Evolutionary conservation across 1,139 yeast species (phyloP).

Genomic region (Meyerozyma sp.): DNA sequence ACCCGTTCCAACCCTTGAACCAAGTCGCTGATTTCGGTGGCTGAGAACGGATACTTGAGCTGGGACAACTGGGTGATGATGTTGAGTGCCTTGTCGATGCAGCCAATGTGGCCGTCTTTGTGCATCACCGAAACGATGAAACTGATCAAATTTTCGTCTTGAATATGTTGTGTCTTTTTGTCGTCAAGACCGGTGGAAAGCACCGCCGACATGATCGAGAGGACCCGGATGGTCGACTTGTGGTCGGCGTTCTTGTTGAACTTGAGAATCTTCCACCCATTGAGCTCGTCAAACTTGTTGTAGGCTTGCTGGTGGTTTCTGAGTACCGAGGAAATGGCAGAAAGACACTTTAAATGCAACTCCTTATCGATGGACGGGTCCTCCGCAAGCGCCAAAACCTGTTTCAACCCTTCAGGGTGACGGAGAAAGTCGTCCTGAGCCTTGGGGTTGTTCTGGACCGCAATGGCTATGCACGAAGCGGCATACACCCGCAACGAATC

Average conservation of each 20-base stretch:
- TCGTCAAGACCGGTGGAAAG: conserved; percentile 46
- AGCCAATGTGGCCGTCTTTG: conserved; percentile 41
- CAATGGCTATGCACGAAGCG: conserved; percentile 79
- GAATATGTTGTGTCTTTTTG: conserved; percentile 34
- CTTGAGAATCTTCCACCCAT: conserved; percentile 57
- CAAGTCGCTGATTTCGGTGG: conserved; percentile 40
- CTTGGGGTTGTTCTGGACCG: conserved; percentile 82
- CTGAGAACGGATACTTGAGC: conserved; percentile 41
- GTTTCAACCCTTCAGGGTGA: conserved; percentile 44
- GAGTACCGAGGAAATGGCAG: conserved; percentile 71
- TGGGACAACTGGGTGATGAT: conserved; percentile 45
- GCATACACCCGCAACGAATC: conserved; percentile 48
- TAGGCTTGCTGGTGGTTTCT: conserved; percentile 64
- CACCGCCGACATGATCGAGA: conserved; percentile 55
- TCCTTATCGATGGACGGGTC: conserved; percentile 21
- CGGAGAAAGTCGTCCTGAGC: conserved; percentile 63
- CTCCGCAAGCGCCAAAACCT: conserved; percentile 37
- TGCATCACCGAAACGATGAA: conserved; percentile 32
- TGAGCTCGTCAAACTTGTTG: conserved; percentile 43
- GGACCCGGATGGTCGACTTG: conserved; percentile 47
- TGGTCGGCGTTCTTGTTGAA: conserved; percentile 9
- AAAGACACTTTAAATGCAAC: conserved; percentile 59
- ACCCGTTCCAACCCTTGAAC: conserved; percentile 36
- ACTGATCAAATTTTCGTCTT: conserved; percentile 33
- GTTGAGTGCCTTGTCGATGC: conserved; percentile 58